Evolutionary conservation across 805 yeast genomes (phyloP).

Genomic region (Yamadazyma ubonensis): DNA sequence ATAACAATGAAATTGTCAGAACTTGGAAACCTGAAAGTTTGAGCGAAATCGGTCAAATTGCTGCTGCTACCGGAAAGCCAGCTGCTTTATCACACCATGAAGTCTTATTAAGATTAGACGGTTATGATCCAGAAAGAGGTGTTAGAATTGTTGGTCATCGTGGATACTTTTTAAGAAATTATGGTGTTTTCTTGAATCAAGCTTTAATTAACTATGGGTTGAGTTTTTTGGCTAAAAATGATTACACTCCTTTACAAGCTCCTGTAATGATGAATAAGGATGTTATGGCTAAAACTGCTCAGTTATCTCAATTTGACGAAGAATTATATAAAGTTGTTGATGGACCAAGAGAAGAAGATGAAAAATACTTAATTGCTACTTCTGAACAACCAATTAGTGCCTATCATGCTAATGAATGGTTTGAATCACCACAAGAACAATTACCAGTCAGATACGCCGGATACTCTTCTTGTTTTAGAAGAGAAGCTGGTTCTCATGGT

Average conservation of each 20-base stretch:
- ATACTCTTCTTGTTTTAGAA: conserved; percentile 96
- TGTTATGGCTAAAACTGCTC: conserved; percentile 99
- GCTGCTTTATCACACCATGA: conserved; percentile 93
- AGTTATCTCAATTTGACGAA: conserved; percentile 95
- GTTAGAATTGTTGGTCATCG: conserved; percentile 97
- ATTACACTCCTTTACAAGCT: conserved; percentile 90
- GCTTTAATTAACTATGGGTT: conserved; percentile 97
- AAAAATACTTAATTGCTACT: conserved; percentile 96
- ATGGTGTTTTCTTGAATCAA: conserved; percentile 96
- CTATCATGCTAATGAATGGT: conserved; percentile 97
- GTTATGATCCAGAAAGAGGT: conserved; percentile 99
- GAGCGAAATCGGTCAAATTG: conserved; percentile 57
- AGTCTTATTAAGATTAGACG: conserved; percentile 88
- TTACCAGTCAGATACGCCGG: conserved; percentile 97
- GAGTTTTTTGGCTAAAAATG: conserved; percentile 72
- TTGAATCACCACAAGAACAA: conserved; percentile 95
- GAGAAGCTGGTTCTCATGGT: conserved; percentile 99
- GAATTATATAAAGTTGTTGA: conserved; percentile 95
- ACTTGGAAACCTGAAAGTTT: conserved; percentile 82
- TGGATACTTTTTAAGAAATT: conserved; percentile 92
- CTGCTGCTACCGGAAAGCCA: conserved; percentile 73
- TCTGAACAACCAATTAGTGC: conserved; percentile 99
- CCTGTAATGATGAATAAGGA: conserved; percentile 99
- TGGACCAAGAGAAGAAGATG: conserved; percentile 71
- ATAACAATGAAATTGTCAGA: conserved; percentile 80